Percentiles rank a stretch among this genome's conserved stretches.
These are phyloP conservation scores for Apiotrichum brassicae DNA, from an alignment of 1,284 basidiomycete species.

Conservation along the genomic window DNA sequence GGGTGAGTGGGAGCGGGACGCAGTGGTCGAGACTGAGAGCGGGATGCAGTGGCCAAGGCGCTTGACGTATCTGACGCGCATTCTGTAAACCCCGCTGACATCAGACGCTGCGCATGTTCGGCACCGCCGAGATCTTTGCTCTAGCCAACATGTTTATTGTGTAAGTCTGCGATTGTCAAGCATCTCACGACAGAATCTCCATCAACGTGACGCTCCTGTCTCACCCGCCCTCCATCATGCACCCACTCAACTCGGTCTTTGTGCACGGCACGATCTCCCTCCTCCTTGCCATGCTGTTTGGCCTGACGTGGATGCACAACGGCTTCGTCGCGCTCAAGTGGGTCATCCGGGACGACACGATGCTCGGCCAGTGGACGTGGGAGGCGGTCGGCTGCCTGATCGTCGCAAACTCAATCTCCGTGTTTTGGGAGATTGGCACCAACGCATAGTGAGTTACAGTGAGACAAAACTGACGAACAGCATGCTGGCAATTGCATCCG, in stretches of 20 bases:
- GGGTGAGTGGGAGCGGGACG: conserved; percentile 51
- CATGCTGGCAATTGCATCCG: conserved; percentile 34
- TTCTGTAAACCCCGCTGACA: background rate
- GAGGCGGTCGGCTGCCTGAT: conserved; percentile 34
- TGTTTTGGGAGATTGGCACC: conserved; percentile 35
- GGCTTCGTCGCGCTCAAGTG: conserved; percentile 50
- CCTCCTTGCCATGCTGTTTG: conserved; percentile 48
- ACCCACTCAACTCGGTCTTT: conserved; percentile 50
- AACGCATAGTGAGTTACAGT: conserved; percentile 27
- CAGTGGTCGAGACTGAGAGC: too few species aligned
- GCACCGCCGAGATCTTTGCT: conserved; percentile 39
- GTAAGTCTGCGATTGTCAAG: conserved; percentile 21
- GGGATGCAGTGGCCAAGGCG: too few species aligned
- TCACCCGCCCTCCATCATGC: conserved; percentile 39
- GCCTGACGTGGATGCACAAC: conserved; percentile 50
- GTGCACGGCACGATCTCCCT: conserved; percentile 51
- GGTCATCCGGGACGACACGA: conserved; percentile 35
- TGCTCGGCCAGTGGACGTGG: conserved; percentile 33
- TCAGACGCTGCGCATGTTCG: conserved; percentile 44
- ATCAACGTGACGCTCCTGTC: conserved; percentile 40
- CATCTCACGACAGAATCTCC: conserved; percentile 23
- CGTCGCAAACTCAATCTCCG: conserved; percentile 32
- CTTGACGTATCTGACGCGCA: too few species aligned
- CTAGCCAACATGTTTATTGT: conserved; percentile 44
- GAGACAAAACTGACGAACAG: conserved; percentile 3